Conservation (phyloP, 768 basidiomycete species). For the Suillus alpinus region DNA sequence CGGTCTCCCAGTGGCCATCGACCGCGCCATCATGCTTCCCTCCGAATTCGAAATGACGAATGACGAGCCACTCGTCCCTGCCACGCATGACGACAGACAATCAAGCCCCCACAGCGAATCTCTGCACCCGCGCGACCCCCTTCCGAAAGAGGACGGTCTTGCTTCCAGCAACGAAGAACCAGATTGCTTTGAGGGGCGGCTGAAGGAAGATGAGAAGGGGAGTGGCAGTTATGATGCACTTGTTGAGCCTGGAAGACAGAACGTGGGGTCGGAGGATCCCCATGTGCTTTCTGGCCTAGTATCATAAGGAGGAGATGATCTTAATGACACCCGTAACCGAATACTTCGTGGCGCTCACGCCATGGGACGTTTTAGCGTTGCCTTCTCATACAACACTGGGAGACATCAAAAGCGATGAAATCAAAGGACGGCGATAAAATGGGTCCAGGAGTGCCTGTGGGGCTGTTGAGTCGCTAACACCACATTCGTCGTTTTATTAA, state of each 20-base stretch:
- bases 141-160: neutral
- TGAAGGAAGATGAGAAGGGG: neutral
- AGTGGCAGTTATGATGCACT: conserved; percentile 2
- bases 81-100: conserved; percentile 11
- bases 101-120: conserved; percentile 4
- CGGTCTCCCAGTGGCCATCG: conserved; percentile 83
- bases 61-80: conserved; percentile 11
- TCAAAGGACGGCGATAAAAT: too few relatives aligned
- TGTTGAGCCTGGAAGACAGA: neutral
- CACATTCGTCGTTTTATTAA: neutral
- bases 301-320: neutral
- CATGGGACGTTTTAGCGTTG: neutral
- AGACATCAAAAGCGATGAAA: too few relatives aligned
- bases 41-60: conserved; percentile 47
- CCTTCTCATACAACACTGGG: too few relatives aligned
- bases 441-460: too few relatives aligned
- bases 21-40: conserved; percentile 82
- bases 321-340: neutral
- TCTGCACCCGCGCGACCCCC: neutral
- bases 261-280: neutral
- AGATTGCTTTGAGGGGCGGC: neutral
- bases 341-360: neutral
- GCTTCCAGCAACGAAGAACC: neutral
- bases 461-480: too few relatives aligned
- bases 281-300: neutral